These are phyloP conservation scores for Rhamnella rubrinervis DNA, from an alignment of 331 rosid genomes.

Conservation along the genomic window DNA sequence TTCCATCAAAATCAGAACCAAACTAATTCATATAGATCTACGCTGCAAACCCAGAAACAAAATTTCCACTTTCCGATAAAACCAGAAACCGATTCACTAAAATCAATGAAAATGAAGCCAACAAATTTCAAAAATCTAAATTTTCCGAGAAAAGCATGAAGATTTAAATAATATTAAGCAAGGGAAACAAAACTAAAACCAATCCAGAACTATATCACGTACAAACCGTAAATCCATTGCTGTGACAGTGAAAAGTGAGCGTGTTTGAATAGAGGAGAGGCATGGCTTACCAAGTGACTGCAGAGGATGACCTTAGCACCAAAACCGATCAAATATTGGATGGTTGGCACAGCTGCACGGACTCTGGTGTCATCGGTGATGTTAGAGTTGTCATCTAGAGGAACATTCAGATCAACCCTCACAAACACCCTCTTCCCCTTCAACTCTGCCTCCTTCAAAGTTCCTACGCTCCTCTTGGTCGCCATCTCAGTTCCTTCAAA, in stretches of 20 bases:
- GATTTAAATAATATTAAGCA: neutral
- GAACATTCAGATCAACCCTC: constrained; percentile 93
- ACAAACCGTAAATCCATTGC: neutral
- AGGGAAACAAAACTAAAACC: neutral
- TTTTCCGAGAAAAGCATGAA: neutral
- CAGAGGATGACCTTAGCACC: constrained; percentile 83
- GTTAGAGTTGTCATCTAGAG: constrained; percentile 72
- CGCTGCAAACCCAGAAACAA: neutral
- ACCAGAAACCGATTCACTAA: neutral
- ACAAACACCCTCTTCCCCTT: constrained; percentile 82
- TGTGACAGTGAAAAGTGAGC: neutral
- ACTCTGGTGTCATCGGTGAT: constrained; percentile 93
- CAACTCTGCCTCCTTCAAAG: constrained; percentile 80
- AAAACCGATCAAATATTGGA: constrained; percentile 58
- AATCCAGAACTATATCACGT: neutral
- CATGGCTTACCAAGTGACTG: constrained; percentile 60
- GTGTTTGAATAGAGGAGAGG: neutral
- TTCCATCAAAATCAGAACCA: neutral
- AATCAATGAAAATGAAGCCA: neutral
- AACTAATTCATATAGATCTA: constrained; percentile 10
- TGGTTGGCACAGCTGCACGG: constrained; percentile 93
- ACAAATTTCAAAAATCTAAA: neutral
- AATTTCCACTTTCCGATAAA: neutral
- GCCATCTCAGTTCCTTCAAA: constrained; percentile 54
- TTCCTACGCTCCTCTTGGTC: constrained; percentile 82